phyloP scores from a whole-genome alignment of 2,329 filamentous ascomycete species.

The Fusarium sp. region DNA sequence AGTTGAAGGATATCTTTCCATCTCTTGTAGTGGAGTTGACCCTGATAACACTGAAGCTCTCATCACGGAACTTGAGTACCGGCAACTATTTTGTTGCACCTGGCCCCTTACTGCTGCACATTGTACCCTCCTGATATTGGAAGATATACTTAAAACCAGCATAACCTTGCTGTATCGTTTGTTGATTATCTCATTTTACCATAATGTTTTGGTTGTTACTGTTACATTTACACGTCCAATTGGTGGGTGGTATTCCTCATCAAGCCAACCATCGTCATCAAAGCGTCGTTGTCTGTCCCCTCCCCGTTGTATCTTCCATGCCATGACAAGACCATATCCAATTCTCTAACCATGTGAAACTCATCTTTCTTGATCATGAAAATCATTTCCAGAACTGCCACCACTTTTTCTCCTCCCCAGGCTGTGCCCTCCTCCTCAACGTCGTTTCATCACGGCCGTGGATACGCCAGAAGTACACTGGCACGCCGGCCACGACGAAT shows the following conservation, averaged over 20 bases:
- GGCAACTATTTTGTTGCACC: neutral
- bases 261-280: slow-evolving; percentile 12
- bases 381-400: slow-evolving; percentile 71
- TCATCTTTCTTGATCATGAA: neutral
- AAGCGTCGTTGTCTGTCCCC: neutral
- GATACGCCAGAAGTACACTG: slow-evolving; percentile 90
- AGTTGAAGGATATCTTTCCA: neutral
- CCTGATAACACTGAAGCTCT: neutral
- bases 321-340: slow-evolving; percentile 2
- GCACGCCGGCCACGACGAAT: slow-evolving; percentile 86
- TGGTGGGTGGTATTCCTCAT: slow-evolving; percentile 17
- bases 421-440: slow-evolving; percentile 53
- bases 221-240: slow-evolving; percentile 20
- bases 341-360: neutral
- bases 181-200: slow-evolving; percentile 4
- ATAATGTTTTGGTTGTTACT: slow-evolving; percentile 9
- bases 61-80: neutral
- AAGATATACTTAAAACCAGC: neutral
- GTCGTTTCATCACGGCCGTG: slow-evolving; percentile 68
- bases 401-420: slow-evolving; percentile 53
- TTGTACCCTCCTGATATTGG: too few species aligned
- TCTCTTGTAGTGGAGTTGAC: neutral
- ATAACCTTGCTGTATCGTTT: neutral
- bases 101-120: too few species aligned
- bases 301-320: neutral